Conservation (phyloP, 2,329 filamentous ascomycete species). For the Pyrenophora graminea region DNA sequence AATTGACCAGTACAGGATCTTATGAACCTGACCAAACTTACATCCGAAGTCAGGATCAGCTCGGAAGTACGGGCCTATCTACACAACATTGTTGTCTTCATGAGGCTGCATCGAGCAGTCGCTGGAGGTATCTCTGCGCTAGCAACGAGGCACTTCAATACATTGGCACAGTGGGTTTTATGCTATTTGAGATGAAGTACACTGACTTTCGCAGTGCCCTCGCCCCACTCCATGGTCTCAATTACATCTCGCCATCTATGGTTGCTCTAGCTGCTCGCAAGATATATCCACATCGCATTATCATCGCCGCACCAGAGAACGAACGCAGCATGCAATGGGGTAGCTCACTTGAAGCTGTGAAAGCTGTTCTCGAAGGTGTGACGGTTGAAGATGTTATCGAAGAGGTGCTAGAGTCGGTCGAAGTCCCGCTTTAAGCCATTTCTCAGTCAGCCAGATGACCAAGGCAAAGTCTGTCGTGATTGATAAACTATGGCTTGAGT, state of each 20-base stretch:
- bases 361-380: slow-evolving; percentile 64
- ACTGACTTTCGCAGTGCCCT: slow-evolving; percentile 61
- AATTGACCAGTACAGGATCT: slow-evolving; percentile 52
- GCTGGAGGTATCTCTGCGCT: slow-evolving; percentile 74
- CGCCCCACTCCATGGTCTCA: slow-evolving; percentile 77
- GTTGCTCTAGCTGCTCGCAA: slow-evolving; percentile 82
- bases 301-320: slow-evolving; percentile 67
- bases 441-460: slow-evolving; percentile 2
- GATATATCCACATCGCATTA: slow-evolving; percentile 83
- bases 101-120: slow-evolving; percentile 86
- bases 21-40: slow-evolving; percentile 62
- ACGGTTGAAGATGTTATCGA: slow-evolving; percentile 62
- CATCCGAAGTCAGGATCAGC: slow-evolving; percentile 64
- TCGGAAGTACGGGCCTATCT: slow-evolving; percentile 83
- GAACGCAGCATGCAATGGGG: slow-evolving; percentile 95
- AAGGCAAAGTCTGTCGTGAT: not conserved
- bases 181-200: not conserved
- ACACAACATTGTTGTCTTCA: slow-evolving; percentile 83
- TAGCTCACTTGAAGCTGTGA: slow-evolving; percentile 73
- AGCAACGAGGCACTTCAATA: slow-evolving; percentile 77
- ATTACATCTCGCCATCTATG: slow-evolving; percentile 82
- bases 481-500: slow-evolving; percentile 26
- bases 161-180: slow-evolving; percentile 60
- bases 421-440: slow-evolving; percentile 55
- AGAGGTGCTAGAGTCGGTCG: slow-evolving; percentile 60